Percentiles rank a stretch among this genome's conserved stretches.
Evolutionary conservation across 768 basidiomycete genomes (phyloP).

Genomic region (Hydnum rufescens): DNA sequence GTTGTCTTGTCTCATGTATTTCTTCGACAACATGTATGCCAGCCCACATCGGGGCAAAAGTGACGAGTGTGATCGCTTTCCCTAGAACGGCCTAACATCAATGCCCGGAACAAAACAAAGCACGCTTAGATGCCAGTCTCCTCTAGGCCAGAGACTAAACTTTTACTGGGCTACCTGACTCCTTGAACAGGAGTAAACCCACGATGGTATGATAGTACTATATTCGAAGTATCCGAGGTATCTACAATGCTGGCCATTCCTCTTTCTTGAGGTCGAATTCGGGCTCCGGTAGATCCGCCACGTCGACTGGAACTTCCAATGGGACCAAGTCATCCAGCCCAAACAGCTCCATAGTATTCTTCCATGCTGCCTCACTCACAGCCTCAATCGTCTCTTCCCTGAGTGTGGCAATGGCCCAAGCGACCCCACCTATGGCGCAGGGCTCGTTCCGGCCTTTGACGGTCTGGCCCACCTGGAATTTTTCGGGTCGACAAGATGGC

Average conservation of each 20-base stretch:
- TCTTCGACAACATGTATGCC: too few species aligned
- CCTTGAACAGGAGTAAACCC: too few species aligned
- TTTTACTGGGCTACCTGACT: too few species aligned
- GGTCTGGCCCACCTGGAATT: slow-evolving; percentile 34
- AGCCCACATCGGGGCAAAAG: too few species aligned
- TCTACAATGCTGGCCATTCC: slow-evolving; percentile 4
- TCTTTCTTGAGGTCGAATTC: slow-evolving; percentile 3
- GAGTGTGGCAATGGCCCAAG: slow-evolving; percentile 40
- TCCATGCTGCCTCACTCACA: slow-evolving; percentile 36
- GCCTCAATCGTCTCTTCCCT: slow-evolving; percentile 31
- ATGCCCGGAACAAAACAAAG: too few species aligned
- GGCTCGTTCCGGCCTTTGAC: slow-evolving; percentile 73
- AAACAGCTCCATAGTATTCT: slow-evolving; percentile 45
- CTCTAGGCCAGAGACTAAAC: too few species aligned
- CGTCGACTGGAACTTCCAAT: not conserved
- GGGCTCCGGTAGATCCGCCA: not conserved
- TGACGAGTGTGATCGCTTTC: too few species aligned
- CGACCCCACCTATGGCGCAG: slow-evolving; percentile 40
- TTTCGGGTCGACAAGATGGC: slow-evolving; percentile 31
- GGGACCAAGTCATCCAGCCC: slow-evolving; percentile 22
- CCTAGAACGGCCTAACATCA: too few species aligned
- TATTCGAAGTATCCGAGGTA: not conserved
- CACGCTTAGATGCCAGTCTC: too few species aligned
- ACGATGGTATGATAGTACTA: too few species aligned
- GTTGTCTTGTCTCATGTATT: too few species aligned